Conservation (phyloP, 352 stramenopile genomes). For the Globisporangium rhizosaccharum region DNA sequence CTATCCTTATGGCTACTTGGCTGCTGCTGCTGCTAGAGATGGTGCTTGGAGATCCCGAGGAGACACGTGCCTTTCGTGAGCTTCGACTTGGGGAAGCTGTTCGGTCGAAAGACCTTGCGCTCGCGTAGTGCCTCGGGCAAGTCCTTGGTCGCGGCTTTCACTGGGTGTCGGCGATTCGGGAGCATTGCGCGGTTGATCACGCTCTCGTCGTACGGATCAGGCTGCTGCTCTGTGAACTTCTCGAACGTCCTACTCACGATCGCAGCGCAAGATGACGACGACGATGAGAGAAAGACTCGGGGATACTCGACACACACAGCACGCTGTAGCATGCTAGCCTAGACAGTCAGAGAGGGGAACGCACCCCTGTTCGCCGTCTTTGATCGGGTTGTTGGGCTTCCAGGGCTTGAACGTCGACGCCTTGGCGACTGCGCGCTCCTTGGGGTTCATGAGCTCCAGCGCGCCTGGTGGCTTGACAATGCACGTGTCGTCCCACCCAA, state of each 20-base stretch:
- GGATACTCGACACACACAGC: background rate
- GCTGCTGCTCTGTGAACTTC: conserved; percentile 56
- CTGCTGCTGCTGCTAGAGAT: conserved; percentile 35
- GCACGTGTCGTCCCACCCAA: conserved; percentile 71
- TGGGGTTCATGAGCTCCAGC: conserved; percentile 69
- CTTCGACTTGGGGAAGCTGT: conserved; percentile 63
- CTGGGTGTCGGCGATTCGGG: conserved; percentile 55
- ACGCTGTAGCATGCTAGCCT: too few species aligned
- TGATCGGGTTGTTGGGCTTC: conserved; percentile 63
- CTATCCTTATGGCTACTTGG: background rate
- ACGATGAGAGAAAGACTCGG: background rate
- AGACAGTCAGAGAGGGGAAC: background rate
- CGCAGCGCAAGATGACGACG: background rate
- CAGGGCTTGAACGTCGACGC: conserved; percentile 60
- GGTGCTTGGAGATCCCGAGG: conserved; percentile 73
- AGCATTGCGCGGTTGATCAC: conserved; percentile 73
- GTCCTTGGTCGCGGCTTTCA: conserved; percentile 60
- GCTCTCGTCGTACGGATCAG: conserved; percentile 71
- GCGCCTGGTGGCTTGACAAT: conserved; percentile 43
- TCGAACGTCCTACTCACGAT: conserved; percentile 38
- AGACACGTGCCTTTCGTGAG: conserved; percentile 70
- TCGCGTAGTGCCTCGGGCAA: conserved; percentile 54
- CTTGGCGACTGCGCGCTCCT: conserved; percentile 48
- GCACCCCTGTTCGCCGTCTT: conserved; percentile 51
- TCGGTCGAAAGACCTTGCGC: conserved; percentile 63